Base-by-base conservation (phyloP, 2,329 filamentous ascomycete species). In the Trichoderma cornu-damae region DNA sequence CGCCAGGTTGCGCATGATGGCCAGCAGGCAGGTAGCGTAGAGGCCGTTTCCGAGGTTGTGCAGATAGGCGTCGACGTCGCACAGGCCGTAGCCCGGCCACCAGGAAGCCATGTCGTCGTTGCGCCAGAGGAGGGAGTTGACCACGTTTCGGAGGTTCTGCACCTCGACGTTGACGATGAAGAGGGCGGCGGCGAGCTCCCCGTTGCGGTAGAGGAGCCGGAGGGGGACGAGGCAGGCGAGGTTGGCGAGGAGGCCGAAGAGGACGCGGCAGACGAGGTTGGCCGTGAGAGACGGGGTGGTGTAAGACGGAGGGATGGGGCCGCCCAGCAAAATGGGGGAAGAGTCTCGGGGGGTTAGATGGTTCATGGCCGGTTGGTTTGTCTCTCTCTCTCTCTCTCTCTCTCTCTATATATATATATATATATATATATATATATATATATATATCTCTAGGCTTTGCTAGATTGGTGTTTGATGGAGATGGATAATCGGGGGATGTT, bases 101-200 rank as follows among this genome's bases (percentile, higher is more conserved):
- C 81, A 84, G 32, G 60, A 61, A 30, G 63, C 64, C 58, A 78
- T 75, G 65, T 83, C 68, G 64, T 84, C 73, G 64, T 77, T 67
- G 59, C 69, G 74, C 82, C 82, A 85, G 61, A 82, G 72, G 24
- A 80, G 69, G 1, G 79, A 69, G 67, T 79, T 80, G 70, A 79
- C 28, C 54, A 79, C 66, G 47, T 76, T 78, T 54, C 77, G 65
- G 40, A 77, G n/a, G 68, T 82, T 82, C 64, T 75, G 65, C 52
- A 79, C 20, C 57, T 75, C 70, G 59, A 78, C 70, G 56, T 71
- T 74, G 63, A 69, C 53, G 61, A 82, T 77, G 62, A 82, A 74
- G 51, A 80, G 69, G 59, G 73, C 71, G 35, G 79, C 81, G 2
- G 79, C 76, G 58, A 83, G 75, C 66, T 84, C 81, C 20, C 79